Conservation (phyloP, 257 asterid species). For the Primulina huaijiensis region DNA sequence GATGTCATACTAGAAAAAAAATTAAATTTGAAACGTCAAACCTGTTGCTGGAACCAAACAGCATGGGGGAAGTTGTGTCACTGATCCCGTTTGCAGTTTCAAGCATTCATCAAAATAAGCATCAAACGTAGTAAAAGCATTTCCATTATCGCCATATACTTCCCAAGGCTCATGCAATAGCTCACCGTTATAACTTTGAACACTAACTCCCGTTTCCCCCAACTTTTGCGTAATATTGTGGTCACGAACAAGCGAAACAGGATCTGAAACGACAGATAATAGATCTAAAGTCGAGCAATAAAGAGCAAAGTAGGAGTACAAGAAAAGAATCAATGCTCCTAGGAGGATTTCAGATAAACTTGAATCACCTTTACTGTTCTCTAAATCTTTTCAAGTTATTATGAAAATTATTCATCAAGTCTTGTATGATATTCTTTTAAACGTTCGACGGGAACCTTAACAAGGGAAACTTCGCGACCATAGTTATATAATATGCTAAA, state of each 20-base stretch:
- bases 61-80: constrained; percentile 73
- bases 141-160: constrained; percentile 56
- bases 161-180: constrained; percentile 91
- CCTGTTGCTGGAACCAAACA: constrained; percentile 54
- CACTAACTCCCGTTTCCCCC: constrained; percentile 59
- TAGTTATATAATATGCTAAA: no score
- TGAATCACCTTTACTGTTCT: no score
- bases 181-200: constrained; percentile 71
- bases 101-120: constrained; percentile 74
- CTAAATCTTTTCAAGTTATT: no score
- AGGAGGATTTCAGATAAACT: no score
- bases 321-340: not conserved
- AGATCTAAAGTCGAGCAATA: constrained; percentile 2
- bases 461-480: no score
- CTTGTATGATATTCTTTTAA: no score
- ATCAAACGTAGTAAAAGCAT: constrained; percentile 54
- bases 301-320: not conserved
- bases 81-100: constrained; percentile 50
- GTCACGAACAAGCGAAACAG: constrained; percentile 88
- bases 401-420: no score
- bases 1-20: not conserved
- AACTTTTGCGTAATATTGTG: constrained; percentile 71
- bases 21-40: constrained; percentile 15
- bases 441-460: no score
- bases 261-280: constrained; percentile 48